A percentile compares a stretch with the other conserved stretches of the same genome.
Conservation (phyloP, 2,329 filamentous ascomycete genomes). For the Sclerotinia nivalis region DNA sequence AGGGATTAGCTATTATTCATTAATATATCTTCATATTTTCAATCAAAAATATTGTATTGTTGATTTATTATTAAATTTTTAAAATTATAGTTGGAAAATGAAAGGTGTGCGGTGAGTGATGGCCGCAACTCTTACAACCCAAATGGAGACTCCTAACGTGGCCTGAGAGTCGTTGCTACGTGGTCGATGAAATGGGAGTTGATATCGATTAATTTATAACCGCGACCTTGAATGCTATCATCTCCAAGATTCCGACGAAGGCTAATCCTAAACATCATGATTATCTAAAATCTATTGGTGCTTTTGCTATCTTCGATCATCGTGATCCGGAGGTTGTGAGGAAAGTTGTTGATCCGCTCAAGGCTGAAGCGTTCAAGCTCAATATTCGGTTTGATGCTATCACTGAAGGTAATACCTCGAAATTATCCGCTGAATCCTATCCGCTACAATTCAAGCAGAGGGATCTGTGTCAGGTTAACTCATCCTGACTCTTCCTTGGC, state of each 20-base stretch:
- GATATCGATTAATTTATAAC: neutral
- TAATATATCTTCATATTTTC: too few species aligned
- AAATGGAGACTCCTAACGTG: too few species aligned
- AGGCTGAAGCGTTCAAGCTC: constrained; percentile 22
- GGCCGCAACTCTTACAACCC: too few species aligned
- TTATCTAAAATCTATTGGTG: constrained; percentile 45
- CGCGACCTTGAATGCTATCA: neutral
- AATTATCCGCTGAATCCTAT: constrained; percentile 20
- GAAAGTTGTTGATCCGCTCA: constrained; percentile 24
- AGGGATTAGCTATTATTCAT: too few species aligned
- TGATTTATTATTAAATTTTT: too few species aligned
- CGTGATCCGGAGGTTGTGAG: constrained; percentile 22
- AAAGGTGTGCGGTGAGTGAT: too few species aligned
- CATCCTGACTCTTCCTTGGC: constrained; percentile 18
- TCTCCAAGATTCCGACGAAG: constrained; percentile 42
- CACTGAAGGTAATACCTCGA: constrained; percentile 17
- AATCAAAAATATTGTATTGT: too few species aligned
- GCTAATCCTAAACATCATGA: constrained; percentile 41
- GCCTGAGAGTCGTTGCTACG: neutral
- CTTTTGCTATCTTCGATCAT: constrained; percentile 48
- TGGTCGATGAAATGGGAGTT: neutral
- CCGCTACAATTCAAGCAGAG: constrained; percentile 12
- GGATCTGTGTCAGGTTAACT: constrained; percentile 18
- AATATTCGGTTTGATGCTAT: constrained; percentile 25
- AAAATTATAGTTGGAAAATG: too few species aligned